phyloP scores from a whole-genome alignment of 495 filamentous ascomycete genomes.

The Penicillium taxi region DNA sequence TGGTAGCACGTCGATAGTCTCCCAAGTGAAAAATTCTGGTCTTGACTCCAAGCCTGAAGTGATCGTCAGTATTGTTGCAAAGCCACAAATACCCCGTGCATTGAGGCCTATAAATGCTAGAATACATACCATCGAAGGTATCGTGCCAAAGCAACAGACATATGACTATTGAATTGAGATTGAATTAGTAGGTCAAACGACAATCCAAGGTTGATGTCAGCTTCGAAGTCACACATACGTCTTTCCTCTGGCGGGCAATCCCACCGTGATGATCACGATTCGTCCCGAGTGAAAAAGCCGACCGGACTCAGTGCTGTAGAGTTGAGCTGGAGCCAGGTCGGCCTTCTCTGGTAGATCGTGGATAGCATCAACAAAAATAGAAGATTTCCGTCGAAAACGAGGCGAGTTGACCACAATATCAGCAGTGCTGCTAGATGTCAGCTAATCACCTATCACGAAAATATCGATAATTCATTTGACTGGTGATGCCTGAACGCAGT shows the following conservation, averaged over 20 bases:
- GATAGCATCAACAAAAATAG: constrained; percentile 94
- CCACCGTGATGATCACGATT: constrained; percentile 95
- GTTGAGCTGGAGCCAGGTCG: constrained; percentile 86
- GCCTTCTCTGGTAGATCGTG: constrained; percentile 83
- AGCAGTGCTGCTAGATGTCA: constrained; percentile 49
- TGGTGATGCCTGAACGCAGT: too few species aligned
- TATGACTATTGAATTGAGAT: constrained; percentile 52
- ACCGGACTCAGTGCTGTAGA: constrained; percentile 97
- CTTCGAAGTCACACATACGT: constrained; percentile 53
- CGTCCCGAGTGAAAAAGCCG: constrained; percentile 93
- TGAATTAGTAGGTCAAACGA: constrained; percentile 2
- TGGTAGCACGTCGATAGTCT: constrained; percentile 87
- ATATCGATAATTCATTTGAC: too few species aligned
- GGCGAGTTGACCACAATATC: constrained; percentile 82
- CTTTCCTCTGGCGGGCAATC: constrained; percentile 91
- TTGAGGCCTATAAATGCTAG: too few species aligned
- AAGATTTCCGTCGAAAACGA: constrained; percentile 76
- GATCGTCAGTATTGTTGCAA: constrained; percentile 2
- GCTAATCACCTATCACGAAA: neutral
- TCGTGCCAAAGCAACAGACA: constrained; percentile 87
- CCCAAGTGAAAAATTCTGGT: constrained; percentile 95
- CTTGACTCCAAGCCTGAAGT: constrained; percentile 84
- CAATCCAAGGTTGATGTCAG: neutral
- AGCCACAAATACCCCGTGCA: neutral
- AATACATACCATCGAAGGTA: constrained; percentile 81